These are phyloP conservation scores for Colletotrichum karsti DNA, from an alignment of 2,329 filamentous ascomycete species.

Conservation along the genomic window DNA sequence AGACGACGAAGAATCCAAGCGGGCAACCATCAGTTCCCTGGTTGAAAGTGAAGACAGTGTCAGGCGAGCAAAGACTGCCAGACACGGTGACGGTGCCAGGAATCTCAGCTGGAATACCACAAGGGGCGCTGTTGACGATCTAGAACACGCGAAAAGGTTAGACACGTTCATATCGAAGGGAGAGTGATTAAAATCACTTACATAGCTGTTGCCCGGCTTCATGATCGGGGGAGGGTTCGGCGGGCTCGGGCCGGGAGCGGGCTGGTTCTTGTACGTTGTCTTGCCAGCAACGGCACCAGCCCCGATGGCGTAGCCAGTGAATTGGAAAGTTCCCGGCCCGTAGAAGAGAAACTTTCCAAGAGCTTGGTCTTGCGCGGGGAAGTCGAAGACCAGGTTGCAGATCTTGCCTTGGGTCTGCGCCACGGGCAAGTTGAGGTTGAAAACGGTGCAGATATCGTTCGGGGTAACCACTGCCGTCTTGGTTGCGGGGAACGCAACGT, in stretches of 20 bases:
- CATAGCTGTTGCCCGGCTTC: slow-evolving; percentile 22
- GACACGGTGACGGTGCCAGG: slow-evolving; percentile 20
- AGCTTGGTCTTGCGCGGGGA: background rate
- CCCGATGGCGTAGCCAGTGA: slow-evolving; percentile 24
- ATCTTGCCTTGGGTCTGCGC: slow-evolving; percentile 22
- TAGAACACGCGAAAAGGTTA: background rate
- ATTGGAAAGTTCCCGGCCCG: slow-evolving; percentile 16
- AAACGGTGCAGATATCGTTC: slow-evolving; percentile 20
- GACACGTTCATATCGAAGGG: background rate
- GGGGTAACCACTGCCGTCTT: slow-evolving; percentile 9
- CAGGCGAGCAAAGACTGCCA: slow-evolving; percentile 15
- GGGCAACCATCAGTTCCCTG: slow-evolving; percentile 14
- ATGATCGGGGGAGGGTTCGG: slow-evolving; percentile 19
- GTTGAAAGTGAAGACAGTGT: slow-evolving; percentile 15
- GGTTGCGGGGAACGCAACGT: slow-evolving; percentile 4
- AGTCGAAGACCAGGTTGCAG: slow-evolving; percentile 26
- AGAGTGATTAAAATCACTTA: background rate
- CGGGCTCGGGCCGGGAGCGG: slow-evolving; percentile 21
- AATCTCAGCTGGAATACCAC: slow-evolving; percentile 1
- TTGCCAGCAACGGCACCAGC: slow-evolving; percentile 18
- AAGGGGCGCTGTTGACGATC: slow-evolving; percentile 24
- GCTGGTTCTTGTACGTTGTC: slow-evolving; percentile 21
- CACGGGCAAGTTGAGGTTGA: slow-evolving; percentile 24
- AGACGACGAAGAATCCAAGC: slow-evolving; percentile 18
- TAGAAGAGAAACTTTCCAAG: slow-evolving; percentile 8